Base-by-base conservation (phyloP, 768 basidiomycete genomes). In the Suillus spraguei region DNA sequence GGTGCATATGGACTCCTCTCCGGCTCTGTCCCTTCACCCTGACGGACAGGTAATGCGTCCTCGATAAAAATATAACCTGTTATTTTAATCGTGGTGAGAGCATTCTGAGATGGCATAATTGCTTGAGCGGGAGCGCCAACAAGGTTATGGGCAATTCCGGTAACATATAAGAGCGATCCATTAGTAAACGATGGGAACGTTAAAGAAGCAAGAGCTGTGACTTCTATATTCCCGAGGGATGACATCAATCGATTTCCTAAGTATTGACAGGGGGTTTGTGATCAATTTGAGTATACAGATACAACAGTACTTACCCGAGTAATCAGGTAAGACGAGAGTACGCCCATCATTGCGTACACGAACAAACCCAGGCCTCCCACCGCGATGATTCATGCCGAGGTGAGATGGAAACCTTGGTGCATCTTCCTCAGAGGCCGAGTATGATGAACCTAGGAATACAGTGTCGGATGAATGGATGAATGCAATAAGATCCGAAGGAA, bases 321-420 rank as follows among this genome's bases (percentile, higher is more conserved):
- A 89, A 67, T 90, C 87, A 2, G 89, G 89, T 16, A 89, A 66
- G 2, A 85, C 79, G 4, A 89, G 65, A 0, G 85, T 88, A 32
- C 83, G 79, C 7, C 82, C 80, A 68, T 88, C 83, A 3, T 79
- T 80, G 49, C 76, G 71, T 22, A 89, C 82, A 14, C 88, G 85
- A 1, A 85, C 76, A 68, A 88, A 89, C 0, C 89, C 88, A 22
- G 81, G 79, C 38, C 78, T 76, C 2, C 89, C 89, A 4, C 85
- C 87, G 5, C 89, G 85, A 36, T 87, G 85, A 62, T 90, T 90
- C 79, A 86, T 86, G 36, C 88, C 89, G 8, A 87, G 67, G 67
- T 89, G 88, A 1, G 87, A 87, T 0, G 84, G 83, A 65, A 78
- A 82, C 4, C 55, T 69, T 14, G 67, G 59, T 1, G 69, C 71